These are phyloP conservation scores for Spiraea crenata DNA, from an alignment of 331 rosid species.

Conservation along the genomic window DNA sequence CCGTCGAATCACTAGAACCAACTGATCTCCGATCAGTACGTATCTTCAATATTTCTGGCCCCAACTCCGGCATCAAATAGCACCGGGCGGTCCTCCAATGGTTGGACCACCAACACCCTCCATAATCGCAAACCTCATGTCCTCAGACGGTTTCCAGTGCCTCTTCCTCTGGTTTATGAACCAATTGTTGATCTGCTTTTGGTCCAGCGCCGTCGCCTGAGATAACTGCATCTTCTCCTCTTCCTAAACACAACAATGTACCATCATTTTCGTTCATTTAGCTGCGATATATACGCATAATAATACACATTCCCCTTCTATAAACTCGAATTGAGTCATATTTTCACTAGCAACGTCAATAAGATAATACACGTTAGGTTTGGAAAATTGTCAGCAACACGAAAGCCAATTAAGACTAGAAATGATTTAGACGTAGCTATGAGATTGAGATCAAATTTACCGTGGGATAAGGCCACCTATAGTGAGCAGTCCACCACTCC, in stretches of 20 bases:
- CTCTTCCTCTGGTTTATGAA: constrained; percentile 82
- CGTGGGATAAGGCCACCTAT: constrained; percentile 85
- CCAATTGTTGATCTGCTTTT: constrained; percentile 83
- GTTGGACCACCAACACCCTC: constrained; percentile 28
- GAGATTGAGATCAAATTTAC: constrained; percentile 25
- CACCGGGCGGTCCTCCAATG: not conserved
- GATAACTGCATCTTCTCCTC: constrained; percentile 67
- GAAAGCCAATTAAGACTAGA: not conserved
- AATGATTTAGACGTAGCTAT: not conserved
- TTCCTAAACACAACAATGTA: constrained; percentile 36
- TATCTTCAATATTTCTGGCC: not conserved
- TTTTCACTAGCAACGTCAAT: no score
- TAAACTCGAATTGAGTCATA: not conserved
- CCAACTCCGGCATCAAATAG: not conserved
- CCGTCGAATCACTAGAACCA: no score
- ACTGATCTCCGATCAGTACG: no score
- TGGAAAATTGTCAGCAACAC: not conserved
- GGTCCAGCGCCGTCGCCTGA: constrained; percentile 55
- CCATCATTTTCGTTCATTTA: not conserved
- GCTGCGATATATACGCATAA: not conserved
- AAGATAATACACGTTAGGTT: no score
- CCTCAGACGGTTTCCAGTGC: constrained; percentile 82
- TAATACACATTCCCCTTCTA: not conserved
- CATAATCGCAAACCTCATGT: constrained; percentile 51
- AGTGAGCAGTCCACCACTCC: constrained; percentile 68